Base-by-base conservation (phyloP, 2,329 filamentous ascomycete species). In the Pezicula neosporulosa region DNA sequence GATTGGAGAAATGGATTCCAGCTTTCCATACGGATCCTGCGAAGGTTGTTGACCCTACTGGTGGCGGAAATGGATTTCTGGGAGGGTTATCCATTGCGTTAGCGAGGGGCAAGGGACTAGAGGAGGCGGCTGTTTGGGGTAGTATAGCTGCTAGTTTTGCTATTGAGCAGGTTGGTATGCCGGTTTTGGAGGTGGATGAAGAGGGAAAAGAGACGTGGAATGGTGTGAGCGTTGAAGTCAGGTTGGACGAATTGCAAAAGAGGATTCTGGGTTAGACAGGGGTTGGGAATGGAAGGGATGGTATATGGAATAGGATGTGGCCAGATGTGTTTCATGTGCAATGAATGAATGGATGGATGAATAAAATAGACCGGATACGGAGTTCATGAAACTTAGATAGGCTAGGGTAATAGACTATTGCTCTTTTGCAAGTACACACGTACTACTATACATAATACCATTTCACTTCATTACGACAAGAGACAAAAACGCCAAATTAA, bases 151-250 rank as follows among this genome's bases (percentile, higher is more conserved):
- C 94, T 7, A 92, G 91, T 63, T 94, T 96, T 68, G 90, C 90
- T 15, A 96, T 99, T 62, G 92, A 99, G 70, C 94, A 99, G 68
- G 85, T 96, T 48, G 93, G 94, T 0, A 82, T 95, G 67, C 93
- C 93, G 0, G 67, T 67, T 1, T 63, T 91, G 12, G 72, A 66
- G 2, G 56, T 42, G 44, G 69, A 76, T 47, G 70, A 67, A 8
- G 58, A 72, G 4, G 77, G 74, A 6, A 58, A 62, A 19, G 83
- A 87, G 68, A 77, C 72, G 16, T 87, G 84, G 83, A 87, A 87
- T 62, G 80, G 77, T 2, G 72, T 76, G 6, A 64, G 64, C 21
- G 79, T 85, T 4, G 66, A 75, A 5, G 72, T 78, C 18, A 73
- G 84, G 48, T 65, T 85, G 55, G 63, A 68, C 8, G 75, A 77